These are phyloP conservation scores for Kluyveromyces dobzhanskii DNA, from an alignment of 805 yeast species.

Conservation along the genomic window DNA sequence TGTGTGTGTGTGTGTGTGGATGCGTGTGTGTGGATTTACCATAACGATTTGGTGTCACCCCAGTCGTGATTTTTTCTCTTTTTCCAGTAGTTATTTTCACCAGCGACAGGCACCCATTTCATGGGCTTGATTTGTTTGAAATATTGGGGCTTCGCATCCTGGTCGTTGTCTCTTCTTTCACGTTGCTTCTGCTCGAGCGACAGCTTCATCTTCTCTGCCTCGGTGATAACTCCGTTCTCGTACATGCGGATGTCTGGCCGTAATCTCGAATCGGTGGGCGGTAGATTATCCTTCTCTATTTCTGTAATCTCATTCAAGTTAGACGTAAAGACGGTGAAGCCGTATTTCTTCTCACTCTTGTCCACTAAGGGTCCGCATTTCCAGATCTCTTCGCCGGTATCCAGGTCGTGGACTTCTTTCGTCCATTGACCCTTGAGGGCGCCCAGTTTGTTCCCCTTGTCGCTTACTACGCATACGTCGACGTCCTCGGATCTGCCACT, in stretches of 20 bases:
- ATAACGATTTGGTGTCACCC: conserved; percentile 45
- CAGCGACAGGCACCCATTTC: conserved; percentile 49
- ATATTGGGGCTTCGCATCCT: conserved; percentile 49
- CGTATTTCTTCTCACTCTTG: conserved; percentile 58
- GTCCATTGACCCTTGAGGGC: conserved; percentile 75
- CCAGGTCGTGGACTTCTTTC: conserved; percentile 40
- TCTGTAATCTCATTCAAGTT: conserved; percentile 70
- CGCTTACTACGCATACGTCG: conserved; percentile 27
- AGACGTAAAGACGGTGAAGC: conserved; percentile 79
- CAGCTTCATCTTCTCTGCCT: conserved; percentile 65
- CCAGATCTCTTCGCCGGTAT: conserved; percentile 49
- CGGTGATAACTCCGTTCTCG: conserved; percentile 58
- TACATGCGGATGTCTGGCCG: conserved; percentile 79
- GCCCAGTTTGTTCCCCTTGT: conserved; percentile 12
- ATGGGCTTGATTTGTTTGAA: conserved; percentile 40
- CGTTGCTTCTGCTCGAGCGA: conserved; percentile 76
- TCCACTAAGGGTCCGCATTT: conserved; percentile 55
- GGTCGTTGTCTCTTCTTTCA: conserved; percentile 53
- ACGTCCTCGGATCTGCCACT: conserved; percentile 73
- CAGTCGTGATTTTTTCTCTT: conserved; percentile 59
- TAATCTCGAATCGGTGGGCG: conserved; percentile 83
- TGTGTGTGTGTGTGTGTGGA: too few species aligned
- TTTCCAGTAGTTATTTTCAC: conserved; percentile 69
- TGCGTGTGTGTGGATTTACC: too few species aligned
- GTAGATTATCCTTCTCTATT: conserved; percentile 53